Evolutionary conservation across 106 monocot species (phyloP).

Genomic region (Allium fistulosum): DNA sequence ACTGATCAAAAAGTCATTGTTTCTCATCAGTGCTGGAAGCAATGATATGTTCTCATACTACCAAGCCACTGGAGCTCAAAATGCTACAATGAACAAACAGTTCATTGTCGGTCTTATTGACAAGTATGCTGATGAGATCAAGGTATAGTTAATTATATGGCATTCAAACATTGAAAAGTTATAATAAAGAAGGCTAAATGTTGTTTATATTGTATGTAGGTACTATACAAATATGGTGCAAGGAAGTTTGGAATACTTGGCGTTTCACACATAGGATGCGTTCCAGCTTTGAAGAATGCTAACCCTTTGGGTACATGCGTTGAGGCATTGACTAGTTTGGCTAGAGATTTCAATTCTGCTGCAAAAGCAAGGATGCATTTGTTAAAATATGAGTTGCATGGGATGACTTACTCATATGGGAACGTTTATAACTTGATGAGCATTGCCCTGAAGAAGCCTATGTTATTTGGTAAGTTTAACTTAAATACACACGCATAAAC

Average conservation of each 20-base stretch:
- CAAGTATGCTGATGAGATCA: background rate
- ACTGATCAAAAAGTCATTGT: constrained; percentile 20
- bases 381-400: constrained; percentile 12
- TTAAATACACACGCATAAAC: too few relatives aligned
- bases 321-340: constrained; percentile 14
- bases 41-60: constrained; percentile 27
- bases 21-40: constrained; percentile 31
- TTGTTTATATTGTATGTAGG: background rate
- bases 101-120: background rate
- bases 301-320: constrained; percentile 13
- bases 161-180: too few relatives aligned
- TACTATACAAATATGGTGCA: constrained; percentile 19
- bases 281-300: constrained; percentile 11
- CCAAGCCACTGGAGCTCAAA: background rate
- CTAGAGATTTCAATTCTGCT: constrained; percentile 15
- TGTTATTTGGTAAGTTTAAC: too few relatives aligned
- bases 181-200: too few relatives aligned
- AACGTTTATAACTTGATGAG: constrained; percentile 9
- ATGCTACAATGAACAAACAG: background rate
- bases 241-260: constrained; percentile 28
- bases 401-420: constrained; percentile 31
- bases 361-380: constrained; percentile 6
- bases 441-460: background rate
- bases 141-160: background rate
- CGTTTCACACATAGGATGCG: constrained; percentile 16